phyloP scores from a whole-genome alignment of 257 asterid genomes.

The Fraxinus americana region DNA sequence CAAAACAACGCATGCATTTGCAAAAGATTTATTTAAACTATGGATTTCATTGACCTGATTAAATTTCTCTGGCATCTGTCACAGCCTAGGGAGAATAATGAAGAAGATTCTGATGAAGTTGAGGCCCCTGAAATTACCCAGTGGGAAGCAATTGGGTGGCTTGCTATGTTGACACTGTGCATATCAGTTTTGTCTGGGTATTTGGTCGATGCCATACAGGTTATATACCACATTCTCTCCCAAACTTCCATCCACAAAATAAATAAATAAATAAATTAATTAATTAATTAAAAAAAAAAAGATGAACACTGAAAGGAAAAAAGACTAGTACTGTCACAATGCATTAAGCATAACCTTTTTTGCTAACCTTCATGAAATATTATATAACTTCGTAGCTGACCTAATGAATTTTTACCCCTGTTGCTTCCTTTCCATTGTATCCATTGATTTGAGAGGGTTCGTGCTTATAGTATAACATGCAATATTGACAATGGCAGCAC shows the following conservation, averaged over 20 bases:
- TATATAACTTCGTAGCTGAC: not conserved
- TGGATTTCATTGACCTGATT: constrained; percentile 4
- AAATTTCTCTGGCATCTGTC: constrained; percentile 19
- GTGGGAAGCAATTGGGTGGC: constrained; percentile 95
- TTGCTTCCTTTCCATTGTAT: not conserved
- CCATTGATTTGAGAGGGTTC: not conserved
- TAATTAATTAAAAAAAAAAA: not conserved
- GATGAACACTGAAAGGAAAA: not conserved
- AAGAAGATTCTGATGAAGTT: constrained; percentile 47
- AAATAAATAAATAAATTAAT: not conserved
- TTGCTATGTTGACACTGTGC: constrained; percentile 80
- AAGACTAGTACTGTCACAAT: not conserved
- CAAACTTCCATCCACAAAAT: not conserved
- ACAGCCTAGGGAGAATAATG: constrained; percentile 56
- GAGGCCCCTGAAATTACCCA: constrained; percentile 80
- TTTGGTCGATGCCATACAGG: constrained; percentile 96
- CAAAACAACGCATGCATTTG: not conserved
- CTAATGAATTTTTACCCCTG: not conserved
- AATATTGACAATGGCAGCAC: too few relatives aligned
- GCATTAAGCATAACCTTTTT: not conserved
- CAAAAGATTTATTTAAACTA: not conserved
- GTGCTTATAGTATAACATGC: not conserved
- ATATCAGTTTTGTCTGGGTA: constrained; percentile 91
- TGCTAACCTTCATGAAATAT: not conserved
- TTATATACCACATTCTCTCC: constrained; percentile 19